Evolutionary conservation across 2,329 filamentous ascomycete genomes (phyloP).

Genomic region (Trichoderma sp.): DNA sequence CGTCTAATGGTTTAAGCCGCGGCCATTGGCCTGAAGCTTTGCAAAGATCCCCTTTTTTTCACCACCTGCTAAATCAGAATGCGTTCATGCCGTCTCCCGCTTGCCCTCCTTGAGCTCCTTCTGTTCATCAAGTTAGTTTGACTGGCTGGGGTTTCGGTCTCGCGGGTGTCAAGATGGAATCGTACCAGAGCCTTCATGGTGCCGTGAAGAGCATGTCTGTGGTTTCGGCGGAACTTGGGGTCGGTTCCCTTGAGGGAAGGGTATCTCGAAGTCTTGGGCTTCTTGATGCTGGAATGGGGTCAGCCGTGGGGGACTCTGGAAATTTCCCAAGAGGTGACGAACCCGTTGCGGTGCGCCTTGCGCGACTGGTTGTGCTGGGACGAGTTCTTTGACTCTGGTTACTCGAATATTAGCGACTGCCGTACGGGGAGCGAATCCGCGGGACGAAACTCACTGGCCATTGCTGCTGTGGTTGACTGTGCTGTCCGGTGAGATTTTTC

Average conservation of each 20-base stretch:
- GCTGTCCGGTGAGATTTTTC: constrained; percentile 11
- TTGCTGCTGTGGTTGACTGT: constrained; percentile 9
- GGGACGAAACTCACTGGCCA: constrained; percentile 12
- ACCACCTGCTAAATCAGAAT: background rate
- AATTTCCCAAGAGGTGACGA: constrained; percentile 41
- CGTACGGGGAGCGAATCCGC: background rate
- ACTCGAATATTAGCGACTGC: background rate
- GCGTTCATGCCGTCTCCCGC: constrained; percentile 71
- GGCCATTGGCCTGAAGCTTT: constrained; percentile 4
- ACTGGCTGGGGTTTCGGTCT: background rate
- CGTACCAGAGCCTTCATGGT: constrained; percentile 96
- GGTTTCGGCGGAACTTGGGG: constrained; percentile 99
- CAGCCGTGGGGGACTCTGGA: constrained; percentile 15
- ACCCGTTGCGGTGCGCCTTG: constrained; percentile 99
- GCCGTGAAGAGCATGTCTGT: constrained; percentile 98
- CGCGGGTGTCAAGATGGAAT: constrained; percentile 26
- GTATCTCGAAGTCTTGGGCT: constrained; percentile 99
- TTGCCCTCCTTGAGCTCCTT: constrained; percentile 98
- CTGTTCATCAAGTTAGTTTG: constrained; percentile 50
- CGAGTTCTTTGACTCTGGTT: constrained; percentile 97
- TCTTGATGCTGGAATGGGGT: constrained; percentile 81
- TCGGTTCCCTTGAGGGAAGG: constrained; percentile 98
- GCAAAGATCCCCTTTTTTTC: constrained; percentile 5
- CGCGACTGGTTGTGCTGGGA: constrained; percentile 97
- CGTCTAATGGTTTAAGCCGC: constrained; percentile 10